phyloP scores from a whole-genome alignment of 1,284 basidiomycete genomes.

The Ganoderma leucocontextum region DNA sequence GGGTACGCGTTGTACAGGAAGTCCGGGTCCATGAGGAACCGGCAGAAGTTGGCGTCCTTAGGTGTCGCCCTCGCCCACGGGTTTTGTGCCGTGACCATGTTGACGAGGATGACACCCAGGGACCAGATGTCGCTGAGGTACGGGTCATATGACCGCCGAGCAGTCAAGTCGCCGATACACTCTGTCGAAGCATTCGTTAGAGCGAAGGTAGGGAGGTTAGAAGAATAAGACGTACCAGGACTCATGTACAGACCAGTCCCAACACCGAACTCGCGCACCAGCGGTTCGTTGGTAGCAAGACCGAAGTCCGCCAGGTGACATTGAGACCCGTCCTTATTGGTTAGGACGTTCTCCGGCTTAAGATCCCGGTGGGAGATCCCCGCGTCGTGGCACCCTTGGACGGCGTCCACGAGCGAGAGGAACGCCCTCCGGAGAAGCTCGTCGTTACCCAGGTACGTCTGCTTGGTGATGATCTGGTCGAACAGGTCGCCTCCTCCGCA shows the following conservation, averaged over 20 bases:
- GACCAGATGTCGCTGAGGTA: slow-evolving; percentile 92
- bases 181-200: not conserved
- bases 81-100: slow-evolving; percentile 85
- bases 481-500: slow-evolving; percentile 72
- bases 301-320: slow-evolving; percentile 76
- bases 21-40: slow-evolving; percentile 53
- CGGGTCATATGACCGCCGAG: not conserved
- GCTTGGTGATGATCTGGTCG: slow-evolving; percentile 61
- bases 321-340: slow-evolving; percentile 52
- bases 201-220: slow-evolving; percentile 25
- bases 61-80: slow-evolving; percentile 84
- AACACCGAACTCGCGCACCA: slow-evolving; percentile 59
- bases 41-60: slow-evolving; percentile 73
- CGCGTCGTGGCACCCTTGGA: slow-evolving; percentile 65
- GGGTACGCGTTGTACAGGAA: slow-evolving; percentile 75
- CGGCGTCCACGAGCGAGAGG: slow-evolving; percentile 69
- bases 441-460: slow-evolving; percentile 58
- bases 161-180: not conserved
- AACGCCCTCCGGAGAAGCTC: slow-evolving; percentile 58
- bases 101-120: slow-evolving; percentile 56
- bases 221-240: slow-evolving; percentile 53
- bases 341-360: slow-evolving; percentile 80
- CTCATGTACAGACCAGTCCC: slow-evolving; percentile 66
- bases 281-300: slow-evolving; percentile 61
- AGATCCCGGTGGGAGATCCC: slow-evolving; percentile 76